phyloP scores from a whole-genome alignment of 2,329 filamentous ascomycete genomes.

The Pleomassaria siparia region DNA sequence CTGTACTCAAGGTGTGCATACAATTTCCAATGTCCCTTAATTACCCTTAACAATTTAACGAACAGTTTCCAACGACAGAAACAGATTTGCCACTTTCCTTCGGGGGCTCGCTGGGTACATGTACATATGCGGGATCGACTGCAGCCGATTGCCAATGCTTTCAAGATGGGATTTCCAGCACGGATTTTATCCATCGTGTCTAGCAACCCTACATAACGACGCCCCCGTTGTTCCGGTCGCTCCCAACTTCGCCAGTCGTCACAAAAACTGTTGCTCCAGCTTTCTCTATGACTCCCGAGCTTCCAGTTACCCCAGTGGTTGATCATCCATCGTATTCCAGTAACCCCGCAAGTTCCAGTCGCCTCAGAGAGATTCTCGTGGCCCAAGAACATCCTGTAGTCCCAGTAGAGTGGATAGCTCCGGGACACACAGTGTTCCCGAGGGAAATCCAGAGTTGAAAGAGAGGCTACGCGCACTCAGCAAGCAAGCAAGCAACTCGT shows the following conservation, averaged over 20 bases:
- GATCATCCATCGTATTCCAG: too few species aligned
- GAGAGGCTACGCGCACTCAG: not conserved
- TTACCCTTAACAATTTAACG: too few species aligned
- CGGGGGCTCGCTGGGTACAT: constrained; percentile 8
- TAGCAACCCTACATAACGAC: too few species aligned
- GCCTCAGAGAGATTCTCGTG: too few species aligned
- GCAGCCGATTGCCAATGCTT: constrained; percentile 2
- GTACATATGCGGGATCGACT: constrained; percentile 5
- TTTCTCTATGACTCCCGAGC: too few species aligned
- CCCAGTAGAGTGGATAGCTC: too few species aligned
- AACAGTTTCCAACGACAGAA: not conserved
- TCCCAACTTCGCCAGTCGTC: not conserved
- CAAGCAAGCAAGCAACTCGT: not conserved
- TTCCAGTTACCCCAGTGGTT: too few species aligned
- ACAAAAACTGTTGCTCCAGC: too few species aligned
- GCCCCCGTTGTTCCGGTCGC: not conserved
- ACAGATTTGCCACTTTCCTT: not conserved
- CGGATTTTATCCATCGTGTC: not conserved
- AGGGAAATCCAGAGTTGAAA: not conserved
- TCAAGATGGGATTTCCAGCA: not conserved
- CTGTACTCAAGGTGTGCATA: not conserved
- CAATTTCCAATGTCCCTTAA: not conserved
- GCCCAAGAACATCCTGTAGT: too few species aligned
- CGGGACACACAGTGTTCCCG: not conserved
- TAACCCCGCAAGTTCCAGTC: too few species aligned